These are phyloP conservation scores for Pyricularia sp. DNA, from an alignment of 2,329 filamentous ascomycete genomes.

Conservation along the genomic window DNA sequence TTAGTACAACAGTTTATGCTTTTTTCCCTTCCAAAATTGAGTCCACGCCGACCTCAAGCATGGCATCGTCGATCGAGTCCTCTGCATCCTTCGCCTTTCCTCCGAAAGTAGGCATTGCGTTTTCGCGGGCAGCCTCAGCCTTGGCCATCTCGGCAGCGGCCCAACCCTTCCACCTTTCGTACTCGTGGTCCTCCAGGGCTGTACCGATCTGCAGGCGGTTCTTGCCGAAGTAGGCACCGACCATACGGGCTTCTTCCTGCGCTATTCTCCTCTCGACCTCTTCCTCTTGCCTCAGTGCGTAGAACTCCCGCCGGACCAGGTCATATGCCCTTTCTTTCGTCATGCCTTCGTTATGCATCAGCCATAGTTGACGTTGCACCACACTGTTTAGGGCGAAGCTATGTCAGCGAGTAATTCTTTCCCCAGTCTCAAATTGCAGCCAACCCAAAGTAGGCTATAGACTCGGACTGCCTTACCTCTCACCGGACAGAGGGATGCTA, in stretches of 20 bases:
- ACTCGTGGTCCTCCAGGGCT: conserved; percentile 70
- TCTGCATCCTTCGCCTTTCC: not conserved
- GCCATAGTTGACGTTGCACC: conserved; percentile 80
- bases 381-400: conserved; percentile 48
- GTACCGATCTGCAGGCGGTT: conserved; percentile 66
- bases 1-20: not conserved
- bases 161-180: conserved; percentile 80
- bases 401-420: not conserved
- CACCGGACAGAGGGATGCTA: conserved; percentile 70
- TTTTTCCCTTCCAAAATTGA: not conserved
- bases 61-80: not conserved
- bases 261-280: conserved; percentile 78
- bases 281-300: conserved; percentile 69
- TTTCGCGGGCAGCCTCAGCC: not conserved
- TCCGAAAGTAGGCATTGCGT: not conserved
- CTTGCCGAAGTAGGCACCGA: conserved; percentile 84
- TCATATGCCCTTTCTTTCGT: conserved; percentile 71
- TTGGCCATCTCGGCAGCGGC: conserved; percentile 30
- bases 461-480: conserved; percentile 48
- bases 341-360: conserved; percentile 60
- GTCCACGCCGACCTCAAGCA: not conserved
- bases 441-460: not conserved
- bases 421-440: not conserved
- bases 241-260: conserved; percentile 74
- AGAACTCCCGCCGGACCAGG: conserved; percentile 80